Conservation (phyloP, 164 flowering plant species). For the Tinospora cordifolia region DNA sequence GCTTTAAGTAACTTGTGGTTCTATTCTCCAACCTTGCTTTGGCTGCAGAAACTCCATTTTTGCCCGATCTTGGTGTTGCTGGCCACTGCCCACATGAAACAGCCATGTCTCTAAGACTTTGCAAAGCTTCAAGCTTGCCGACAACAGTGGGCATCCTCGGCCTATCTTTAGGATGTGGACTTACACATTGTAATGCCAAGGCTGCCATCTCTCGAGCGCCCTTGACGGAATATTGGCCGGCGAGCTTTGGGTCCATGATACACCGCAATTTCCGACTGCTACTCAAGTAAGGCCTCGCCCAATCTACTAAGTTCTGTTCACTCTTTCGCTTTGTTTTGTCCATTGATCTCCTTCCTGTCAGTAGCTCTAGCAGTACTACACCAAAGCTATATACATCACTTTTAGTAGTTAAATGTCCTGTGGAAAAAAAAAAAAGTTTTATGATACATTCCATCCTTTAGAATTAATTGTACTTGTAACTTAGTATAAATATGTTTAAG, state of each 20-base stretch:
- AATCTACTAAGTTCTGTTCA: slow-evolving; percentile 79
- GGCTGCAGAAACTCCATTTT: slow-evolving; percentile 19
- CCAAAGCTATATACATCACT: slow-evolving; percentile 96
- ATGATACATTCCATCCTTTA: not conserved
- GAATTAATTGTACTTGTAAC: no score
- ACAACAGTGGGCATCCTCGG: slow-evolving; percentile 68
- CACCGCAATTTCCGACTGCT: slow-evolving; percentile 59
- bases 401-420: slow-evolving; percentile 90
- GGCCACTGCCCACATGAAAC: slow-evolving; percentile 68
- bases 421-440: not conserved
- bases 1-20: slow-evolving; percentile 19
- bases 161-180: slow-evolving; percentile 67
- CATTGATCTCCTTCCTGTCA: slow-evolving; percentile 79
- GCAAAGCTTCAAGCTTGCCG: slow-evolving; percentile 53
- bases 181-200: slow-evolving; percentile 62
- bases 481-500: no score
- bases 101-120: slow-evolving; percentile 74
- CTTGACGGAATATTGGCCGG: slow-evolving; percentile 81
- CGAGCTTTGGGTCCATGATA: slow-evolving; percentile 73
- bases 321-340: slow-evolving; percentile 63
- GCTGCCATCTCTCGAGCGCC: slow-evolving; percentile 72
- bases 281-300: slow-evolving; percentile 65
- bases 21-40: slow-evolving; percentile 28
- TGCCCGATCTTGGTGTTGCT: slow-evolving; percentile 22
- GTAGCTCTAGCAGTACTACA: slow-evolving; percentile 76